These are phyloP conservation scores for Lactifluus hygrophoroides DNA, from an alignment of 768 basidiomycete genomes.

Conservation along the genomic window DNA sequence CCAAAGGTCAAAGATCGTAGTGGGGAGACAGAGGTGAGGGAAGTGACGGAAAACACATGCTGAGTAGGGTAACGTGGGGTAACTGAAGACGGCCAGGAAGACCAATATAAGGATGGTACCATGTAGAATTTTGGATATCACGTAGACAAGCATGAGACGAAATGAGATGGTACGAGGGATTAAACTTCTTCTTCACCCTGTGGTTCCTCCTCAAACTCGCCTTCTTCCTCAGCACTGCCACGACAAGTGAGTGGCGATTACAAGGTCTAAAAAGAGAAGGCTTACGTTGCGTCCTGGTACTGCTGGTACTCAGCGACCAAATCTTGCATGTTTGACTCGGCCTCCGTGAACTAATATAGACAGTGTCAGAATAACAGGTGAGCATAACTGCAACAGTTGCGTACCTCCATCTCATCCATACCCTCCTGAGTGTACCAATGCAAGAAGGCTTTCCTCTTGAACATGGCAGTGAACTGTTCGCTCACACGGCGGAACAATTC, in stretches of 20 bases:
- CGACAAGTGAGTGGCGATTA: constrained; percentile 12
- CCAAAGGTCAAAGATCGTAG: constrained; percentile 13
- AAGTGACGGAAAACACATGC: constrained; percentile 17
- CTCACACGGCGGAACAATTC: constrained; percentile 98
- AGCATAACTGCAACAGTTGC: constrained; percentile 16
- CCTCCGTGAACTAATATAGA: constrained; percentile 75
- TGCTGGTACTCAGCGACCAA: constrained; percentile 96
- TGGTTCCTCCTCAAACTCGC: constrained; percentile 79
- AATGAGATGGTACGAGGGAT: neutral
- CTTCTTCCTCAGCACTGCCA: constrained; percentile 74
- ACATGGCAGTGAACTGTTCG: constrained; percentile 99
- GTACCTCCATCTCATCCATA: constrained; percentile 95
- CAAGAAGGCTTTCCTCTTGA: constrained; percentile 97
- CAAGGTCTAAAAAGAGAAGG: neutral
- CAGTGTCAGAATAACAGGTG: neutral
- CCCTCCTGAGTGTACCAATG: constrained; percentile 99
- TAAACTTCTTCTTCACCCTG: constrained; percentile 40
- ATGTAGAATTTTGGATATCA: constrained; percentile 21
- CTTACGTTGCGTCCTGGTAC: constrained; percentile 90
- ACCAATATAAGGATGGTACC: constrained; percentile 22
- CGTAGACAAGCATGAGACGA: constrained; percentile 11
- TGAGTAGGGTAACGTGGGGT: constrained; percentile 19
- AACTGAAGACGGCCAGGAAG: constrained; percentile 8
- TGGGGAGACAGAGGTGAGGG: neutral
- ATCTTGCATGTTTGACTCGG: constrained; percentile 99